Conservation (phyloP, 1,284 basidiomycete species). For the Ustilago hordei region DNA sequence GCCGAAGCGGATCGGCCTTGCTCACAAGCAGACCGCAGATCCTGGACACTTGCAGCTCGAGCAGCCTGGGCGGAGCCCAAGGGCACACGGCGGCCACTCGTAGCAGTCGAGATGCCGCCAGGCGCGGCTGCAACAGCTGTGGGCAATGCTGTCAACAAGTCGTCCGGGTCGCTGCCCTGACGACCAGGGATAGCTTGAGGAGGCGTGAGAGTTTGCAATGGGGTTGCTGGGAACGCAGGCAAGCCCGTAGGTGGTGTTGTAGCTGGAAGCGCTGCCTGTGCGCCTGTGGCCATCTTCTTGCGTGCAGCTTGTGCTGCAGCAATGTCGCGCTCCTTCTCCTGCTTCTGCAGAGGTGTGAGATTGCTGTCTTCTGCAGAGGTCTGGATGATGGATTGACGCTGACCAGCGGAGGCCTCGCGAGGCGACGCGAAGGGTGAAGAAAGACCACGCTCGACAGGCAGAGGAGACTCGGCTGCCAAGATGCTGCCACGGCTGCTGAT, state of each 20-base stretch:
- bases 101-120: constrained; percentile 18
- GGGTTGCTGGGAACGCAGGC: constrained; percentile 22
- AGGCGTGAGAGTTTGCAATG: constrained; percentile 30
- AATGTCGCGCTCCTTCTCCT: constrained; percentile 56
- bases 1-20: constrained; percentile 36
- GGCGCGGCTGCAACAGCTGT: neutral
- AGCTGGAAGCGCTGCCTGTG: neutral
- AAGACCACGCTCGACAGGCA: constrained; percentile 17
- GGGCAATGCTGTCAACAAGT: constrained; percentile 1
- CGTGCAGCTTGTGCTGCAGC: constrained; percentile 53
- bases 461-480: constrained; percentile 19
- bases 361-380: constrained; percentile 32
- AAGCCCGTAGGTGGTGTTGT: constrained; percentile 26
- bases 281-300: constrained; percentile 36
- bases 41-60: constrained; percentile 50
- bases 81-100: constrained; percentile 26
- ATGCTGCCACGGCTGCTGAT: constrained; percentile 40
- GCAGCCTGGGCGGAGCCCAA: constrained; percentile 38
- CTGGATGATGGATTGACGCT: constrained; percentile 28
- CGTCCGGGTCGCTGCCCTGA: constrained; percentile 27
- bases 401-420: constrained; percentile 36
- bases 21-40: constrained; percentile 50
- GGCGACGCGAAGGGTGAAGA: constrained; percentile 35
- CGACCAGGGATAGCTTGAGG: constrained; percentile 21
- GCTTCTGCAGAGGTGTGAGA: constrained; percentile 38